Base-by-base conservation (phyloP, 768 basidiomycete genomes). In the Podaxis rugospora region DNA sequence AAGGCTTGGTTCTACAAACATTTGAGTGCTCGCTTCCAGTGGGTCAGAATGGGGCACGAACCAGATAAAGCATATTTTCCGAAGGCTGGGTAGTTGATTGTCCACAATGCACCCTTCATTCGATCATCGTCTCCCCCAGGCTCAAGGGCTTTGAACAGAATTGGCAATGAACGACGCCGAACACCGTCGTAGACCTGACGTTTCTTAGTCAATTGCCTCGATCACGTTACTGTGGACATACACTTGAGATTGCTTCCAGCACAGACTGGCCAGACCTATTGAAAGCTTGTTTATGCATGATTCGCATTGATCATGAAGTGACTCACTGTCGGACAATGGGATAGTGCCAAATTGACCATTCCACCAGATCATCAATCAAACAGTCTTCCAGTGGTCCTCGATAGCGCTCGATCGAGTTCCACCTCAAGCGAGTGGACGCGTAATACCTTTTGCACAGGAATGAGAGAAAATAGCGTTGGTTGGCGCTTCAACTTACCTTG, bases 71-170 rank as follows among this genome's bases (percentile, higher is more conserved):
- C 82, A 70, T 81, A 83, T 69, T 76, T 79, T 57, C 89, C 87
- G 63, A 93, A 86, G 4, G 78, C 77, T 9, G 85, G 76, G 7
- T 79, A 76, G 67, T 90, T 87, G 32, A 93, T 69, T 3, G 88
- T 87, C 84, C 91, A 93, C 18, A 94, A 72, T 2, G 92, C 90
- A 9, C 94, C 94, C 75, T 97, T 95, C 87, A 94, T 92, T n/a
- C 89, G 82, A 69, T 93, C 92, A 66, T 92, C 91, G 40, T 95
- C 92, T 18, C 80, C 81, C 2, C 88, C 91, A 5, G 87, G 85
- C 53, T 82, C 78, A 55, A 89, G 73, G 4, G 83, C 81, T 42
- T 77, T 70, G 62, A 84, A 83, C n/a, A 89, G 70, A 46, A 75
- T 62, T 7, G 88, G 87, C 18, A 89, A 75, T 39, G 81, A 80